phyloP scores from a whole-genome alignment of 75 land plant species.

The Selaginella tamariscina region DNA sequence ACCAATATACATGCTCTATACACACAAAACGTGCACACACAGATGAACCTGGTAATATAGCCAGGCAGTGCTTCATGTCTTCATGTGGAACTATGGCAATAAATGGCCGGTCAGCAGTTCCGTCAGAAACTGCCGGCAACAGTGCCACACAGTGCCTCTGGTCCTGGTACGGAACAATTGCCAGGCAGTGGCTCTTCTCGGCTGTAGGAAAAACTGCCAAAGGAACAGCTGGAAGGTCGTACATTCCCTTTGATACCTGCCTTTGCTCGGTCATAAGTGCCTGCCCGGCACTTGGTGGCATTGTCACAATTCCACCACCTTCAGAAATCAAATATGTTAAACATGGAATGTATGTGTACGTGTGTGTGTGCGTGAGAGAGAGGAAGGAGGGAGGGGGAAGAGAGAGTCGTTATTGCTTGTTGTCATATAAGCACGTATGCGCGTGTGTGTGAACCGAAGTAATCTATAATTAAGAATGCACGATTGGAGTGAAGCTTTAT shows the following conservation, averaged over 20 bases:
- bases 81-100: constrained; percentile 5
- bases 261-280: too few species aligned
- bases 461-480: too few species aligned
- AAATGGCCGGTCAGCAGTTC: background rate
- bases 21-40: too few species aligned
- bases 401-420: too few species aligned
- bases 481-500: too few species aligned
- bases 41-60: constrained; percentile 4
- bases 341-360: too few species aligned
- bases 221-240: background rate
- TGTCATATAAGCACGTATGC: too few species aligned
- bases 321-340: background rate
- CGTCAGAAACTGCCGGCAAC: background rate
- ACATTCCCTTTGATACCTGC: background rate
- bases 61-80: constrained; percentile 8
- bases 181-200: background rate
- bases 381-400: too few species aligned
- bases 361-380: too few species aligned
- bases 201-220: constrained; percentile 6
- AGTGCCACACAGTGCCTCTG: constrained; percentile 1
- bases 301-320: too few species aligned
- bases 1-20: too few species aligned
- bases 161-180: background rate
- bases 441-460: too few species aligned
- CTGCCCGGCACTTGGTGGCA: background rate